phyloP scores from a whole-genome alignment of 1,284 basidiomycete species.

The Ganoderma leucocontextum region DNA sequence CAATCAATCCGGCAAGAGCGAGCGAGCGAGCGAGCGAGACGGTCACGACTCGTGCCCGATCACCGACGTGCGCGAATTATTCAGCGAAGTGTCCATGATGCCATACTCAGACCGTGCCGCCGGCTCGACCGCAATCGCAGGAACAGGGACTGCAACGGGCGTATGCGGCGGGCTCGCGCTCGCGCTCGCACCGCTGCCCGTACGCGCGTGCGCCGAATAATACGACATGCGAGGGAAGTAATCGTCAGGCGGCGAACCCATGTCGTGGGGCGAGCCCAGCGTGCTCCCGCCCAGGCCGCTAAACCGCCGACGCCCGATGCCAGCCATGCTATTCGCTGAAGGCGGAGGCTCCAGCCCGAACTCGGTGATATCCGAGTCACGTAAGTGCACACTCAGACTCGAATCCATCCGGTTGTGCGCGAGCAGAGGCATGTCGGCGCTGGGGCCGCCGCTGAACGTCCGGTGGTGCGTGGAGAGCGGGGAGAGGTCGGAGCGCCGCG shows the following conservation, averaged over 20 bases:
- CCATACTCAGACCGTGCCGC: not conserved
- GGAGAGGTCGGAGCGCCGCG: constrained; percentile 15
- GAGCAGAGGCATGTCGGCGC: constrained; percentile 44
- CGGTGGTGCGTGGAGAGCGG: constrained; percentile 38
- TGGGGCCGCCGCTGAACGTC: constrained; percentile 34
- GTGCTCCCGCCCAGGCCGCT: constrained; percentile 4
- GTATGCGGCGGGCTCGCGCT: not conserved
- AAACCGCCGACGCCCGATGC: constrained; percentile 30
- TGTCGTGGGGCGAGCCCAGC: not conserved
- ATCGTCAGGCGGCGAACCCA: not conserved
- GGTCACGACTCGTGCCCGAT: constrained; percentile 21
- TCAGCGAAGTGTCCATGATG: constrained; percentile 8
- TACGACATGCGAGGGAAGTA: not conserved
- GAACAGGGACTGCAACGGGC: not conserved
- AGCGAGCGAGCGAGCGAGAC: no score
- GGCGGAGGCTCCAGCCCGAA: constrained; percentile 17
- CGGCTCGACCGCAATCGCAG: not conserved
- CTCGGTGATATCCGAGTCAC: constrained; percentile 27
- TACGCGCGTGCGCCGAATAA: not conserved
- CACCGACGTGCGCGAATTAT: constrained; percentile 21
- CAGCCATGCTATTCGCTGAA: constrained; percentile 35
- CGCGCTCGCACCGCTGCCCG: not conserved
- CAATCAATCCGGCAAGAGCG: not conserved
- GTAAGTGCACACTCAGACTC: constrained; percentile 11
- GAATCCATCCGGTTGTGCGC: constrained; percentile 39